Percentiles rank a stretch among this genome's conserved stretches.
Conservation (phyloP, 306 rosid genomes). For the Vachellia pachyceras region DNA sequence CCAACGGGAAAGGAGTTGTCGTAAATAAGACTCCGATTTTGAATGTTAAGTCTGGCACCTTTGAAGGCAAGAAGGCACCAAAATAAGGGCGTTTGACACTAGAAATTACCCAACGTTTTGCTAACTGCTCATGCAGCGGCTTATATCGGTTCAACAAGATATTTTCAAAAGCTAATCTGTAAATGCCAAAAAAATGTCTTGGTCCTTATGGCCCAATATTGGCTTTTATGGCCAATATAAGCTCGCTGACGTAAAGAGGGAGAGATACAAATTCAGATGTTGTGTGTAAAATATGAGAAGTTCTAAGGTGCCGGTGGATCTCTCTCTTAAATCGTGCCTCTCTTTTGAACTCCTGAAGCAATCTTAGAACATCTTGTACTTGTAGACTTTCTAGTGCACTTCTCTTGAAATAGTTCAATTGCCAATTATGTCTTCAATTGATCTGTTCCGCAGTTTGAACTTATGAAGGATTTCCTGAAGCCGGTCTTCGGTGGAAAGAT, state of each 20-base stretch:
- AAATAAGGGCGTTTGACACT: not conserved
- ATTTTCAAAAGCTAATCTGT: slow-evolving; percentile 8
- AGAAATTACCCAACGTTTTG: not conserved
- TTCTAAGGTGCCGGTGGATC: slow-evolving; percentile 27
- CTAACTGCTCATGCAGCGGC: not conserved
- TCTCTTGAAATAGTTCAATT: slow-evolving; percentile 4
- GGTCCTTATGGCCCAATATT: slow-evolving; percentile 8
- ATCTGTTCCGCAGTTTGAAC: slow-evolving; percentile 79
- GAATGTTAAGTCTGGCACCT: not conserved
- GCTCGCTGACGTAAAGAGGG: slow-evolving; percentile 15
- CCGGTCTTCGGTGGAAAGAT: slow-evolving; percentile 85
- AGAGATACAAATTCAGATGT: slow-evolving; percentile 8
- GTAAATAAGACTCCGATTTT: slow-evolving; percentile 24
- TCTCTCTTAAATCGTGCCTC: slow-evolving; percentile 3
- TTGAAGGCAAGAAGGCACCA: slow-evolving; percentile 1
- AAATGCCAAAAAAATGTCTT: not conserved
- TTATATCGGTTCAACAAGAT: not conserved
- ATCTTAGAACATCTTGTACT: slow-evolving; percentile 21
- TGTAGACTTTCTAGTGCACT: slow-evolving; percentile 14
- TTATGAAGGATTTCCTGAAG: slow-evolving; percentile 66
- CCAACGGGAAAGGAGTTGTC: slow-evolving; percentile 4
- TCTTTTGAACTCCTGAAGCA: slow-evolving; percentile 16
- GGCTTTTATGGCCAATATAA: slow-evolving; percentile 7
- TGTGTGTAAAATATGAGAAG: slow-evolving; percentile 28
- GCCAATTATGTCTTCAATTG: slow-evolving; percentile 18